phyloP scores from a whole-genome alignment of 192 early-diverging fungal genomes.

The Spizellomyces punctatus region DNA sequence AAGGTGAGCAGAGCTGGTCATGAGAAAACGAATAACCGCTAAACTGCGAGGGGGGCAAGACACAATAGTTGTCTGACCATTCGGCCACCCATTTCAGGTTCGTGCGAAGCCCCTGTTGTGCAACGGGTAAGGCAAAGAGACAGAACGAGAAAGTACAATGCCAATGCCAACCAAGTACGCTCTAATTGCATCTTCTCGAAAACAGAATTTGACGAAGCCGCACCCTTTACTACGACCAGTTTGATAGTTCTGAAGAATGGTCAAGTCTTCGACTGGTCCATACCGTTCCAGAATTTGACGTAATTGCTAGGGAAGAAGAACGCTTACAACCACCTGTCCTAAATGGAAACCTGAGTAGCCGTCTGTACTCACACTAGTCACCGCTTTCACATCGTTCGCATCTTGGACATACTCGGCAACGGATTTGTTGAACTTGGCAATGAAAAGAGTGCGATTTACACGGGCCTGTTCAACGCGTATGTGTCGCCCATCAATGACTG shows the following conservation, averaged over 20 bases:
- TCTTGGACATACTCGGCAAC: constrained; percentile 46
- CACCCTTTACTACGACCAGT: constrained; percentile 50
- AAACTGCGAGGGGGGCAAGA: not conserved
- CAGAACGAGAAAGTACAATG: not conserved
- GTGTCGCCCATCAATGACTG: constrained; percentile 65
- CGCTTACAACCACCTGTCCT: not conserved
- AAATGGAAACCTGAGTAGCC: too few species aligned
- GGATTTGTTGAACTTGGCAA: constrained; percentile 46
- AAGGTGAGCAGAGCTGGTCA: too few species aligned
- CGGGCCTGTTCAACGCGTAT: constrained; percentile 77
- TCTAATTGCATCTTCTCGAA: constrained; percentile 72
- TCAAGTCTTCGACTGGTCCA: constrained; percentile 69
- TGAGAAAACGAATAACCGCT: not conserved
- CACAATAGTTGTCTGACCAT: constrained; percentile 58
- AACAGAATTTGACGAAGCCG: constrained; percentile 72
- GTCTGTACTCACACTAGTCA: not conserved
- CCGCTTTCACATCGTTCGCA: constrained; percentile 14
- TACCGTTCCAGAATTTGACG: constrained; percentile 43
- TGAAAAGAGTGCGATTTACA: constrained; percentile 74
- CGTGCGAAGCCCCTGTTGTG: constrained; percentile 43
- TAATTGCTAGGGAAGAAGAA: constrained; percentile 36
- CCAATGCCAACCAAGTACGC: constrained; percentile 55
- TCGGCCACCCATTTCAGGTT: constrained; percentile 57
- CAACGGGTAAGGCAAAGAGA: not conserved
- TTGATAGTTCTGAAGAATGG: constrained; percentile 46